Conservation (phyloP, 768 basidiomycete genomes). For the Panellus pusillus region DNA sequence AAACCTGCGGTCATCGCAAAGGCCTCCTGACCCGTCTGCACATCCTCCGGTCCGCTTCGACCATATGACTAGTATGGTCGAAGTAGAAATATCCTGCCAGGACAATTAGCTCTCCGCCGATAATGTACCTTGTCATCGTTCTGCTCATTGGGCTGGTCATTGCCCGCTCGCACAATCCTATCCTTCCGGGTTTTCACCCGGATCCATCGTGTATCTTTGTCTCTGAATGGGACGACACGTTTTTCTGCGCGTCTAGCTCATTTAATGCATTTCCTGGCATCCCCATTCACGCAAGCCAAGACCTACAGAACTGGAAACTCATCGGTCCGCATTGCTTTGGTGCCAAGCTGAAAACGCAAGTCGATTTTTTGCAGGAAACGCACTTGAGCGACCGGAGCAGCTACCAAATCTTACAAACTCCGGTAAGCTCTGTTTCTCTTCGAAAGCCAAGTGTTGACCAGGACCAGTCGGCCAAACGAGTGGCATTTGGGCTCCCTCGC, state of each 20-base stretch:
- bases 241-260: constrained; percentile 34
- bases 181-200: constrained; percentile 32
- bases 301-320: constrained; percentile 31
- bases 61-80: too few species aligned
- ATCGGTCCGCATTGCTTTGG: constrained; percentile 24
- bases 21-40: too few species aligned
- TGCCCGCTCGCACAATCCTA: constrained; percentile 20
- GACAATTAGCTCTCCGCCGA: too few species aligned
- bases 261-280: constrained; percentile 38
- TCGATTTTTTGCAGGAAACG: constrained; percentile 8
- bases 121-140: not conserved
- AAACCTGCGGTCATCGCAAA: too few species aligned
- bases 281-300: constrained; percentile 32
- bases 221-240: constrained; percentile 27
- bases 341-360: not conserved
- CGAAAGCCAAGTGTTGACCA: not conserved
- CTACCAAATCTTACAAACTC: constrained; percentile 16
- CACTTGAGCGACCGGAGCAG: constrained; percentile 17
- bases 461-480: constrained; percentile 18
- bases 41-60: too few species aligned
- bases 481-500: constrained; percentile 29
- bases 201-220: constrained; percentile 35
- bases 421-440: not conserved
- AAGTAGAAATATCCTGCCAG: too few species aligned
- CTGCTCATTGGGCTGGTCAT: not conserved